These are phyloP conservation scores for Lactuca saligna DNA, from an alignment of 129 eudicot genomes.

Conservation along the genomic window DNA sequence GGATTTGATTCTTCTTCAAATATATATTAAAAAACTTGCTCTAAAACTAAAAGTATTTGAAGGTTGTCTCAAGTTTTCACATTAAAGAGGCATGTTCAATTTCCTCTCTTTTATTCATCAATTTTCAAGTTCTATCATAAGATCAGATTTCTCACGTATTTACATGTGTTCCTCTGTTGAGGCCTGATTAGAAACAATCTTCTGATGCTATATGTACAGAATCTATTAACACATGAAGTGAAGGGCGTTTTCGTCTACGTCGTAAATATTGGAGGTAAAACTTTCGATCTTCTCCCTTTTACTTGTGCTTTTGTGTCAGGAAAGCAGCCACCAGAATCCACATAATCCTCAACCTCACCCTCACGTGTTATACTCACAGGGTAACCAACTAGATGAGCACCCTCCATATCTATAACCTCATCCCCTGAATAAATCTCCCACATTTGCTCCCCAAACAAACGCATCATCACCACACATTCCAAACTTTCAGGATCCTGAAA, in stretches of 20 bases:
- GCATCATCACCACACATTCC: conserved; percentile 57
- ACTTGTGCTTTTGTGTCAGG: conserved; percentile 78
- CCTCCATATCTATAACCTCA: conserved; percentile 76
- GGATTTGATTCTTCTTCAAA: too few relatives aligned
- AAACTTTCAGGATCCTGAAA: conserved; percentile 55
- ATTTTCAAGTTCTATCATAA: neutral
- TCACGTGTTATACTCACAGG: conserved; percentile 61
- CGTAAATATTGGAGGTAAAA: conserved; percentile 72
- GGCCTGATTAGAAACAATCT: neutral
- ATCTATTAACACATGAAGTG: neutral
- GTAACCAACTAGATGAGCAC: conserved; percentile 76
- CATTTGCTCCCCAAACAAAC: conserved; percentile 62
- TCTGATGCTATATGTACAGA: conserved; percentile 9
- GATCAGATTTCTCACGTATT: neutral
- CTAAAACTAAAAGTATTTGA: neutral
- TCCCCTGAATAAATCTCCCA: conserved; percentile 70
- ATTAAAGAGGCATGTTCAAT: conserved; percentile 8
- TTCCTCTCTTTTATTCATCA: neutral
- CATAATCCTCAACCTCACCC: conserved; percentile 58
- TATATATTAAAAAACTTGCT: too few relatives aligned
- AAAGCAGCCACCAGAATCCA: conserved; percentile 41
- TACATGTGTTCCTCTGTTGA: neutral
- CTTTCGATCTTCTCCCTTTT: conserved; percentile 66
- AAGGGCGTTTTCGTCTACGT: conserved; percentile 40
- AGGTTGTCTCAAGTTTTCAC: neutral